phyloP scores from a whole-genome alignment of 345 rosid species.

The rapeseed (Brassica napus) region Da-Ae NC_063446.1:58800501-58801000 shows the following conservation, averaged over 20 bases:
- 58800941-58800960: conserved; percentile 68
- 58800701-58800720: conserved; percentile 99
- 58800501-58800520: conserved; percentile 96
- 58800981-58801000: neutral
- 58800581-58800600: conserved; percentile 17
- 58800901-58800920: conserved; percentile 58
- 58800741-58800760: neutral
- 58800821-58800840: conserved; percentile 4
- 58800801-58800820: neutral
- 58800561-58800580: conserved; percentile 5
- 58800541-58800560: neutral
- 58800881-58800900: conserved; percentile 39
- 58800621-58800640: conserved; percentile 87
- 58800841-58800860: neutral
- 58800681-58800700: conserved; percentile 96
- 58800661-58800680: conserved; percentile 92
- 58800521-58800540: conserved; percentile 46
- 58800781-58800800: neutral
- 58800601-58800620: conserved; percentile 80
- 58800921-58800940: conserved; percentile 67
- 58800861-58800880: conserved; percentile 2
- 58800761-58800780: conserved; percentile 1
- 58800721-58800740: conserved; percentile 48
- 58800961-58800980: conserved; percentile 58
- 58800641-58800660: conserved; percentile 98